Evolutionary conservation across 768 basidiomycete species (phyloP), one percentile per base, ranked within the genome.

Genomic region (Mycena crocata): DNA sequence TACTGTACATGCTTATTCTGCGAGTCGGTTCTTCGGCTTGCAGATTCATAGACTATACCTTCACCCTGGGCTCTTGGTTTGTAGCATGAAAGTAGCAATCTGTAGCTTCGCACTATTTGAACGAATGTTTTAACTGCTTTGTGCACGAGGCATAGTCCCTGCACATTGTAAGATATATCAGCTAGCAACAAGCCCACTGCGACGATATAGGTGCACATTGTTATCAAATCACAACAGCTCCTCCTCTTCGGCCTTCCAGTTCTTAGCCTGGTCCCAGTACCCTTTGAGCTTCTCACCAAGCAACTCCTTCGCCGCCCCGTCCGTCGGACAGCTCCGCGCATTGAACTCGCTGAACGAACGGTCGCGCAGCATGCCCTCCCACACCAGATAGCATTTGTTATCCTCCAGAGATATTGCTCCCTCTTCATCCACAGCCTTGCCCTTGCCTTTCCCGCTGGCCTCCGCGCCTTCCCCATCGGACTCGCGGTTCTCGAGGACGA

Each of bases 251-350:
- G 89, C 86, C 76, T 88, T 93, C 88, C 90, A 94, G 73, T 93
- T 92, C 88, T 96, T 98, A 31, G 95, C 90, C 78, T 93, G 87
- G 77, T 98, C 97, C 96, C 96, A 99, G 76, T 95, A 93, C 0
- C 94, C 93, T 51, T 90, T 90, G 78, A 95, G 77, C 84, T 90
- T 95, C 64, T 88, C 85, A 1, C 96, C 96, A 30, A 99, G 83
- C 54, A 88, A 84, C 71, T 98, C 96, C 79, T 93, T 93, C 15
- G 95, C 97, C 39, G 90, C 85, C 26, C 86, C 80, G 76, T 99
- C 98, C 0, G 93, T 93, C 32, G 93, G 93, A 71, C 93, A 94
- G 58, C 85, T 89, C 81, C 87, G 91, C 35, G 92, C 90, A 75
- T 89, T 93, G 80, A 98, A 98, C 59, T 80, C 81, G 73, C 78